Base-by-base conservation (phyloP, 164 flowering plant genomes). In the Vitis amurensis region DNA sequence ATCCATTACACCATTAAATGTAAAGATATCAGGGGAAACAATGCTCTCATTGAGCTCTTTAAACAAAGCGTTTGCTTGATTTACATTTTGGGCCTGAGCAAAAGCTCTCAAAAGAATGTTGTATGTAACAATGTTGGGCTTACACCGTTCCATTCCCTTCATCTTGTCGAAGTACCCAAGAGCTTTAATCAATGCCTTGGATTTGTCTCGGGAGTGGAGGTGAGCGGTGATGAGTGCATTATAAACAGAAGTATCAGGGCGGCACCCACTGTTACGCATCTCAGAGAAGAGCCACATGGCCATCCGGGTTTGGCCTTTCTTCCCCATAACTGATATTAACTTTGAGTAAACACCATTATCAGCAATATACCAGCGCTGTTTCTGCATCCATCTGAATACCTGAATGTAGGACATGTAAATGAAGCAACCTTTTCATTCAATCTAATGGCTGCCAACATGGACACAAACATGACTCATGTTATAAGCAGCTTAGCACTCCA, bases 341-440 rank as follows among this genome's bases (percentile, higher is more conserved):
- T 95, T 95, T 1, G 98, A 92, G 70, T 91, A 95, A 48, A 92
- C 81, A 6, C 98, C 98, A 84, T 88, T 93, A 81, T 95, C 99
- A n/a, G 98, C 97, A 50, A 92, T 61, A 59, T 95, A 92, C 99
- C 98, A 95, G 4, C 86, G 82, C 68, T 95, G 99, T 74, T 83
- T 95, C 76, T 95, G 98, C 98, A 92, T 92, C 99, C 96, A 95
- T 79, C 99, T 91, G 85, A 91, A 95, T 16, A 92, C 97, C 99
- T 95, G 82, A 64, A 75, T 65, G 68, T 3, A 3, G 8, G 50
- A 51, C 12, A 63, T 11, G 50, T 59, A 44, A 58, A 63, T 64
- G 2, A 58, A 59, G 55, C 11, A n/a, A 61, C 17, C 9, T 55
- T 56, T 51, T 2, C 29, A 30, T 67, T 31, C 29, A 66, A 31